Base-by-base conservation (phyloP, 202 grass and related monocot genomes). In the Schoenoplectus tabernaemontani region DNA sequence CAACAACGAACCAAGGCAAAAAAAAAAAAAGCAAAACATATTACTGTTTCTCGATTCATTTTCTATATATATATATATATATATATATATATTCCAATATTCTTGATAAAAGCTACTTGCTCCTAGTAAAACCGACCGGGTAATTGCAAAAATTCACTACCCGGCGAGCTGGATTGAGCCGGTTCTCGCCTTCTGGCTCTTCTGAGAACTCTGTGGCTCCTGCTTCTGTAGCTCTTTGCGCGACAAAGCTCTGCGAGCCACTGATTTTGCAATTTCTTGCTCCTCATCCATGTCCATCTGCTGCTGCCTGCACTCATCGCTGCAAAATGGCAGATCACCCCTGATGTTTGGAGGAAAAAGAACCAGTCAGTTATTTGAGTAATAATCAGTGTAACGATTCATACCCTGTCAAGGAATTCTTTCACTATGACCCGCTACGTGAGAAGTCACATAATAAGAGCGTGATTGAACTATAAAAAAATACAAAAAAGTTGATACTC, bases 321-420 rank as follows among this genome's bases (percentile, higher is more conserved):
- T 97, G 84, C 93, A 97, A 86, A 97, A 93, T 60, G 93, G 91
- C 80, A 86, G 91, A 84, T 93, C 93, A 12, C 93, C 93, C 42
- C 91, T 96, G 88, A 80, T 59, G 19, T 58, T 78, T 59, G 1
- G 33, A 30, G 1, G 5, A 41, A 34, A 24, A 79, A 28, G 9
- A 37, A 37, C 36, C 2, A 37, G 17, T 19, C n/a, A n/a, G n/a
- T n/a, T n/a, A n/a, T n/a, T 60, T 13, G 2, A n/a, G 60, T 37
- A n/a, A 6, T 8, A 64, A 37, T 64, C 0, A 64, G 60, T 64
- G 61, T 38, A 38, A 6, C 6, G 32, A 26, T 37, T 64, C 61
- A 64, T 17, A 16, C 2, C 7, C 5, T 37, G 0, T 2, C 1
- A 19, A n/a, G 9, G 16, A 65, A 65, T 39, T 39, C 7, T 17